Evolutionary conservation across 164 flowering plant genomes (phyloP), one percentile per base, ranked within the genome.

Genomic region (Stephania japonica): DNA sequence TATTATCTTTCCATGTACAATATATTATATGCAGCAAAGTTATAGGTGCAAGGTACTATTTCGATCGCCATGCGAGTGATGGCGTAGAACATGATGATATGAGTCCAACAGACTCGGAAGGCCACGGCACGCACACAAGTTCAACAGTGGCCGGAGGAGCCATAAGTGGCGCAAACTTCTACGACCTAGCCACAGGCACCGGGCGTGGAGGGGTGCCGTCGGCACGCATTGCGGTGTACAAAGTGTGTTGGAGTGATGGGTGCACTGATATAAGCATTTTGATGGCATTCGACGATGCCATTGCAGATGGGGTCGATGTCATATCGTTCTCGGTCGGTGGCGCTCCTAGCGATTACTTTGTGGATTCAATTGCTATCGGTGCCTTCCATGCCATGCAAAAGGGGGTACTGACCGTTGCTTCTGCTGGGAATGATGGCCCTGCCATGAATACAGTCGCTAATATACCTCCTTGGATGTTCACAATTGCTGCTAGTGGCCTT

Each of bases 191-290:
- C 0, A 84, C 84, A 1, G 99, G 99, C 8, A 83, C 88, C 4
- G 99, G 97, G 0, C 90, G 91, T 0, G 99, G 99, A 1, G 91
- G 93, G 93, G 99, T 98, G 1, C 98, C 99, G 0, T 90, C 90
- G 43, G 99, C 99, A 0, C 81, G 97, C 0, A 85, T 96, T 7
- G 98, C 99, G 4, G 88, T 85, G 16, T 95, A 95, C 71, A 95
- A 95, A 74, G 99, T 93, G 1, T 93, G 98, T 78, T 93, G 99
- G 99, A 69, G 8, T 32, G 83, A 87, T 3, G 99, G 97, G 10
- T 93, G 98, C 75, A 91, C 86, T 76, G 97, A 90, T 62, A 87
- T 98, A 14, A 98, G 93, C 80, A 95, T 95, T 8, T 83, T 95
- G 11, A 92, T 94, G 0, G 99, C 97, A 0, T 90, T 95, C 76